Conservation (phyloP, 352 stramenopile genomes). For the Globisporangium lucens region DNA sequence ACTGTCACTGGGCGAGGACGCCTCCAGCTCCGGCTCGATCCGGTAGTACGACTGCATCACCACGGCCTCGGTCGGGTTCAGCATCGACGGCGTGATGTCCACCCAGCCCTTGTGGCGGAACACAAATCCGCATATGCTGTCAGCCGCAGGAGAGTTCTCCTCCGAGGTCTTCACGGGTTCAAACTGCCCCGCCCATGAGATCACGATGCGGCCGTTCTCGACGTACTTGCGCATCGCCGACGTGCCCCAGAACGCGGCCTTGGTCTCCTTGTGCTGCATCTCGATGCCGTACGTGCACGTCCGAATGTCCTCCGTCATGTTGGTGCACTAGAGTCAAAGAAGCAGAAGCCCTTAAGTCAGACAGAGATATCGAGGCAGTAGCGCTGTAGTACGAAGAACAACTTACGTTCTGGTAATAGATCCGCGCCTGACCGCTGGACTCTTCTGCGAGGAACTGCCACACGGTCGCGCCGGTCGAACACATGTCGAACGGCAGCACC, state of each 20-base stretch:
- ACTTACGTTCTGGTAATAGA: slow-evolving; percentile 19
- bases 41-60: slow-evolving; percentile 20
- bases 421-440: slow-evolving; percentile 4
- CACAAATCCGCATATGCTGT: slow-evolving; percentile 1
- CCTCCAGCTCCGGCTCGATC: slow-evolving; percentile 13
- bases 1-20: background rate
- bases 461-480: slow-evolving; percentile 12
- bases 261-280: slow-evolving; percentile 17
- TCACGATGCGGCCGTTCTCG: slow-evolving; percentile 16
- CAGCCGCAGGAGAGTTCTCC: background rate
- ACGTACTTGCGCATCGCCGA: slow-evolving; percentile 18
- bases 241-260: slow-evolving; percentile 16
- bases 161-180: slow-evolving; percentile 2
- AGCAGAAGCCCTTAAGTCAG: background rate
- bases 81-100: slow-evolving; percentile 13
- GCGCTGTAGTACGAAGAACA: too few relatives aligned
- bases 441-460: slow-evolving; percentile 19
- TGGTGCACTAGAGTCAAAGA: slow-evolving; percentile 3
- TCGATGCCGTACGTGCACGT: slow-evolving; percentile 18
- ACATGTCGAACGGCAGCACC: slow-evolving; percentile 18
- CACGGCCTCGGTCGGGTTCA: slow-evolving; percentile 9
- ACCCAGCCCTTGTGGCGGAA: slow-evolving; percentile 16
- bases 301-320: slow-evolving; percentile 19
- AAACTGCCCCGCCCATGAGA: slow-evolving; percentile 14
- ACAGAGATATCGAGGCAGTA: background rate